Evolutionary conservation across 345 rosid species (phyloP), one percentile per base, ranked within the genome.

Genomic region (Salix brachista): DNA sequence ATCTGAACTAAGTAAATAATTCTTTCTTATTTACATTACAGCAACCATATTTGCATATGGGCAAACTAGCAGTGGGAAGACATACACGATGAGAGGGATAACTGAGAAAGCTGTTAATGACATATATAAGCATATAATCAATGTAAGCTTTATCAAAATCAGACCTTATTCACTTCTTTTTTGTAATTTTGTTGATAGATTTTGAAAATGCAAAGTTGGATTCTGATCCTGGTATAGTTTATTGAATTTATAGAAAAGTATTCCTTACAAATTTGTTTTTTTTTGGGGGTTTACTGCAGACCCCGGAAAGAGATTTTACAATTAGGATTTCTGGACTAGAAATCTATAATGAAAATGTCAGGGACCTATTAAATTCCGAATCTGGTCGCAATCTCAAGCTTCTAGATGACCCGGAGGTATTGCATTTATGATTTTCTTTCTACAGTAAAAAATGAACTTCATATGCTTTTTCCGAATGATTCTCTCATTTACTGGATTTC

Each of bases 1-100:
- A 36, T 48, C 9, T 32, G 30, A 13, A 39, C 46, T 65, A 41
- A 41, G 44, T 41, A 32, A 74, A 72, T 3, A 8, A 37, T 26
- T 26, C 6, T 19, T 54, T 75, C 25, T 1, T 39, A 6, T 65
- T 32, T 70, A 54, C 39, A 67, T 82, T 77, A 78, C 90, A 96
- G 99, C 99, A 60, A 96, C 98, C 3, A 96, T 96, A 82, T 96
- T 96, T 82, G 99, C 98, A 0, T 94, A 96, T 75, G 99, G 99
- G 52, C 98, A 94, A 88, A 96, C 99, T 25, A 96, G 99, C 86
- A 94, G 99, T 79, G 99, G 99, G 52, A 96, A 96, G 87, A 96
- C 98, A 72, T 94, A 81, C 66, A 96, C 98, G 2, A 96, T 94
- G 99, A 87, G 98, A 88, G 99, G 99, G 80, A 90, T 94, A 86